These are phyloP conservation scores for Trichoderma semiorbis DNA, from an alignment of 2,329 filamentous ascomycete genomes.

Conservation along the genomic window DNA sequence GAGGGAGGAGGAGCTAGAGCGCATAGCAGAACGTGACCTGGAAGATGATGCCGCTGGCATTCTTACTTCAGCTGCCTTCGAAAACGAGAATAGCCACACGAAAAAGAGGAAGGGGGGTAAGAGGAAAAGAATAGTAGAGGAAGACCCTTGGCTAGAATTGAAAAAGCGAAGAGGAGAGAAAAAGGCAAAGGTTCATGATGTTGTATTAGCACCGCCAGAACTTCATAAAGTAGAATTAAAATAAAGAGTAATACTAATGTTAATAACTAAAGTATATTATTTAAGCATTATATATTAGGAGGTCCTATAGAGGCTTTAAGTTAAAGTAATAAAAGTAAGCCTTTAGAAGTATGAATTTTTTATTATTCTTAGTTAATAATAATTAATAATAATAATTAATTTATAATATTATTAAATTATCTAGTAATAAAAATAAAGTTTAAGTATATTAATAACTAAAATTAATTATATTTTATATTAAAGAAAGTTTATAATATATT, in stretches of 20 bases:
- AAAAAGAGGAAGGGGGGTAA: conserved; percentile 34
- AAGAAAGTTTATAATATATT: too few species aligned
- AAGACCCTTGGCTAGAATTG: conserved; percentile 74
- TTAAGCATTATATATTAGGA: too few species aligned
- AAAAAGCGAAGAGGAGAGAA: conserved; percentile 61
- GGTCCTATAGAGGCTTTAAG: too few species aligned
- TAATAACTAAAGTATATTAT: background rate
- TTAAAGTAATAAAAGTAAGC: too few species aligned
- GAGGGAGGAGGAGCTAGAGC: conserved; percentile 62
- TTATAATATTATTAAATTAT: too few species aligned
- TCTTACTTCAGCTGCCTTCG: conserved; percentile 39
- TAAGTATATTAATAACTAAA: too few species aligned
- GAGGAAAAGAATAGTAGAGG: conserved; percentile 51
- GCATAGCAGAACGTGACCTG: conserved; percentile 60
- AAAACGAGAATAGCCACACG: conserved; percentile 38
- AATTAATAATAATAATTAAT: too few species aligned
- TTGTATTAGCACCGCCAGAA: conserved; percentile 73
- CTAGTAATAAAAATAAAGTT: too few species aligned
- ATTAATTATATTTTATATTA: too few species aligned
- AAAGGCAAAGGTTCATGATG: conserved; percentile 50
- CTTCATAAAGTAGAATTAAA: background rate
- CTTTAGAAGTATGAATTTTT: too few species aligned
- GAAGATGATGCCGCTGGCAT: conserved; percentile 53
- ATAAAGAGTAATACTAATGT: background rate
- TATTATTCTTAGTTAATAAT: too few species aligned